phyloP scores from a whole-genome alignment of 2,329 filamentous ascomycete species.

The Beauveria varroae region DNA sequence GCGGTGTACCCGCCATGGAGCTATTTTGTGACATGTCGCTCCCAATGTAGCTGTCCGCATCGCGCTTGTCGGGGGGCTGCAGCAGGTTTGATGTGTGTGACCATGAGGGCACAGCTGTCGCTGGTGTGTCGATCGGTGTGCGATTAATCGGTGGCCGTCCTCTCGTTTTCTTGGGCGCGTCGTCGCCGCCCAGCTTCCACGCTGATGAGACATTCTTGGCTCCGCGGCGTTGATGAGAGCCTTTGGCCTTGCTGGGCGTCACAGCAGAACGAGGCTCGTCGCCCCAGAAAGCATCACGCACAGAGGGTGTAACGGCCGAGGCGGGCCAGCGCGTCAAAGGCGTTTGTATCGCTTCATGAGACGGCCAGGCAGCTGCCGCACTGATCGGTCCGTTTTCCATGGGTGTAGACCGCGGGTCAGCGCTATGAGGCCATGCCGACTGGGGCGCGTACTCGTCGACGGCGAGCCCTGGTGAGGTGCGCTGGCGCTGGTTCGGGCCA shows the following conservation, averaged over 20 bases:
- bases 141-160: constrained; percentile 70
- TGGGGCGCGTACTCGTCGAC: constrained; percentile 29
- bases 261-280: constrained; percentile 67
- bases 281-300: constrained; percentile 42
- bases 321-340: constrained; percentile 65
- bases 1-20: constrained; percentile 54
- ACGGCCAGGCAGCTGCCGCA: constrained; percentile 16
- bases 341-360: constrained; percentile 50
- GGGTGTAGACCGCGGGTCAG: constrained; percentile 16
- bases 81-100: constrained; percentile 23
- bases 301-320: constrained; percentile 66
- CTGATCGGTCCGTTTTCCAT: constrained; percentile 28
- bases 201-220: constrained; percentile 83
- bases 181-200: constrained; percentile 63
- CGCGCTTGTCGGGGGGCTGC: background rate
- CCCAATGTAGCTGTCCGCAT: background rate
- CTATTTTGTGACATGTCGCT: constrained; percentile 32
- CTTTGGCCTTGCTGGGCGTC: constrained; percentile 54
- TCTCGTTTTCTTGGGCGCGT: constrained; percentile 61
- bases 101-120: constrained; percentile 55
- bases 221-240: constrained; percentile 53
- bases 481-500: constrained; percentile 51
- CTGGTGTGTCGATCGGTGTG: constrained; percentile 54
- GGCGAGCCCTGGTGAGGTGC: constrained; percentile 46
- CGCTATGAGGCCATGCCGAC: constrained; percentile 13